Evolutionary conservation across 2,329 filamentous ascomycete genomes (phyloP).

Genomic region (Trichoderma harzianum): DNA sequence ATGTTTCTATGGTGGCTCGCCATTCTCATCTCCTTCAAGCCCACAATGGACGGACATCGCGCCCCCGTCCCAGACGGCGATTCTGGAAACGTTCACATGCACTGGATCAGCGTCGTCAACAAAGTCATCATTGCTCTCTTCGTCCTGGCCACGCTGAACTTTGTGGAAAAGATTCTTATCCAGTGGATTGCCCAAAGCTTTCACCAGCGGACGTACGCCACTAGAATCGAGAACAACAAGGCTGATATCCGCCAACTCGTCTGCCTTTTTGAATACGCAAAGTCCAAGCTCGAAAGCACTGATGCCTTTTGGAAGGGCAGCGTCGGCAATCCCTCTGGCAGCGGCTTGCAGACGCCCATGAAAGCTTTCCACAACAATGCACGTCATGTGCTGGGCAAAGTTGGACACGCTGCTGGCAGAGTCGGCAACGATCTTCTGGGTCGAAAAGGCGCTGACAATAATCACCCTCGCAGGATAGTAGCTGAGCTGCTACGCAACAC

Average conservation of each 20-base stretch:
- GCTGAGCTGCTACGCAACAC: constrained; percentile 71
- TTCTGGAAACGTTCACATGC: constrained; percentile 46
- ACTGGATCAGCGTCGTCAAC: constrained; percentile 76
- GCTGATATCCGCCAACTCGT: constrained; percentile 69
- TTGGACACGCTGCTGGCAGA: constrained; percentile 79
- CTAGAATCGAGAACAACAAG: constrained; percentile 88
- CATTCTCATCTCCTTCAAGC: constrained; percentile 79
- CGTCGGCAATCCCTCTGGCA: constrained; percentile 39
- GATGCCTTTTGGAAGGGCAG: constrained; percentile 47
- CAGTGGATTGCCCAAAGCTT: constrained; percentile 94
- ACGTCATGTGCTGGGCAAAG: constrained; percentile 70
- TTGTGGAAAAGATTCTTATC: constrained; percentile 88
- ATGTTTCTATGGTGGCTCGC: constrained; percentile 91
- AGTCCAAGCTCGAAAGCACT: constrained; percentile 62
- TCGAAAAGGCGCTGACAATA: constrained; percentile 60
- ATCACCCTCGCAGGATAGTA: constrained; percentile 81
- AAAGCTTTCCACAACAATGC: constrained; percentile 71
- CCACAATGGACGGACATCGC: constrained; percentile 66
- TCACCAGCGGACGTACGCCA: constrained; percentile 84
- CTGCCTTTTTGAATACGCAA: constrained; percentile 65
- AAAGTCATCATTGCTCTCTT: constrained; percentile 87
- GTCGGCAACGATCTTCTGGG: constrained; percentile 93
- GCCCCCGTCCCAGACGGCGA: constrained; percentile 29
- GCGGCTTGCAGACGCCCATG: constrained; percentile 71
- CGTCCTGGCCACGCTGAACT: constrained; percentile 74